Conservation (phyloP, 1,139 yeast genomes). For the Pichia terricola region DNA sequence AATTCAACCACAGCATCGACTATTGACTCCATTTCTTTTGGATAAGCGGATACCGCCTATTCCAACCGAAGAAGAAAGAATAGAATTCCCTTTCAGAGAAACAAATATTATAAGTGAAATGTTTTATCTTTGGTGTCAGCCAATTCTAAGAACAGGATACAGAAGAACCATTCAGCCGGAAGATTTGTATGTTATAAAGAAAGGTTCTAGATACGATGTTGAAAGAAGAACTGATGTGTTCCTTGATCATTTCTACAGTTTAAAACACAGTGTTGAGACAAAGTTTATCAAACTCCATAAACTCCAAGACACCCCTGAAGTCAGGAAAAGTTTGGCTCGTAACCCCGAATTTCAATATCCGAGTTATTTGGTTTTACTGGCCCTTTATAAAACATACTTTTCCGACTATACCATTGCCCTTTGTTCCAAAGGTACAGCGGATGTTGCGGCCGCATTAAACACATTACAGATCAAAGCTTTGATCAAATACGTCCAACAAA, state of each 20-base stretch:
- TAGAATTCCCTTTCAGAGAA: constrained; percentile 31
- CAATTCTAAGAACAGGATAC: constrained; percentile 55
- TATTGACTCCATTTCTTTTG: constrained; percentile 18
- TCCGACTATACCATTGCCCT: constrained; percentile 39
- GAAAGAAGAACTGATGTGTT: constrained; percentile 36
- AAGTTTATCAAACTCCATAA: constrained; percentile 23
- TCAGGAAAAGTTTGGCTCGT: constrained; percentile 18
- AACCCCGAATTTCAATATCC: constrained; percentile 30
- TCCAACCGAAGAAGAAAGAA: constrained; percentile 44
- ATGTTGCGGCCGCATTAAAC: constrained; percentile 41
- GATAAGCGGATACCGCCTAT: constrained; percentile 23
- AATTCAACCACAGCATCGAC: constrained; percentile 18
- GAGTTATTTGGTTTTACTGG: constrained; percentile 30
- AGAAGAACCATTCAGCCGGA: constrained; percentile 53
- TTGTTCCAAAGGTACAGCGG: constrained; percentile 35
- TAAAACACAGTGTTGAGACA: constrained; percentile 26
- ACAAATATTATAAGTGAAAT: constrained; percentile 28
- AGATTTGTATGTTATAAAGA: constrained; percentile 49
- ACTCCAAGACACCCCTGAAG: constrained; percentile 17
- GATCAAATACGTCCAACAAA: constrained; percentile 37
- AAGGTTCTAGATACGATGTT: constrained; percentile 35
- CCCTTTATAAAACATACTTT: constrained; percentile 50
- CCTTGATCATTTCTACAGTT: constrained; percentile 29
- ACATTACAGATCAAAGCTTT: constrained; percentile 44
- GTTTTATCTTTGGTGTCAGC: constrained; percentile 53